Evolutionary conservation across 768 basidiomycete genomes (phyloP).

Genomic region (Leccinum subtestaceum): DNA sequence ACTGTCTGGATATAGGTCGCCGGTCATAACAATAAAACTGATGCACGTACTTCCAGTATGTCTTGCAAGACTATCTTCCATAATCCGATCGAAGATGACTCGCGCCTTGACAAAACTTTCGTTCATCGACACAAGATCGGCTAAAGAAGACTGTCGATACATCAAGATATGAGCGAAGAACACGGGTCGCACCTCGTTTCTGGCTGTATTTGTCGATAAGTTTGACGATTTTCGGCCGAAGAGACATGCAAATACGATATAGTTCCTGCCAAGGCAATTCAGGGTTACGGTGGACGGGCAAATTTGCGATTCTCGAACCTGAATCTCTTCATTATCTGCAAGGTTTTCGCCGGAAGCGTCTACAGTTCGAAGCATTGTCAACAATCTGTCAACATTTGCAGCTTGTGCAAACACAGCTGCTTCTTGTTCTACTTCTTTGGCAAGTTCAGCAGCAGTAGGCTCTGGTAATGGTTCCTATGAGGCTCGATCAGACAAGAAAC

Average conservation of each 20-base stretch:
- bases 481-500: background rate
- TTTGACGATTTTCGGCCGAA: constrained; percentile 94
- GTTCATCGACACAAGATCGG: constrained; percentile 92
- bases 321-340: constrained; percentile 89
- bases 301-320: constrained; percentile 43
- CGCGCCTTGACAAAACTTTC: constrained; percentile 89
- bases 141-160: constrained; percentile 37
- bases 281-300: constrained; percentile 6
- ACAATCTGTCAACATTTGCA: constrained; percentile 75
- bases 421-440: constrained; percentile 83
- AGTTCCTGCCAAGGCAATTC: constrained; percentile 56
- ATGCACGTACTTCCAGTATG: constrained; percentile 56
- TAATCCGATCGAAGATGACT: constrained; percentile 89
- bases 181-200: constrained; percentile 58
- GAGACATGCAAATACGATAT: constrained; percentile 84
- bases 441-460: constrained; percentile 71
- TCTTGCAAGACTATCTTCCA: constrained; percentile 83
- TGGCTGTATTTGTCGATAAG: constrained; percentile 97
- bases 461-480: constrained; percentile 81
- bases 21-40: background rate
- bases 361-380: constrained; percentile 68
- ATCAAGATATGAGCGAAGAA: background rate
- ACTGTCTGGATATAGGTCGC: constrained; percentile 34
- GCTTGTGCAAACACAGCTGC: constrained; percentile 85
- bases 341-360: constrained; percentile 79